Percentiles rank a stretch among this genome's conserved stretches.
phyloP scores from a whole-genome alignment of 2,329 filamentous ascomycete genomes.

The Juglanconis juglandina region DNA sequence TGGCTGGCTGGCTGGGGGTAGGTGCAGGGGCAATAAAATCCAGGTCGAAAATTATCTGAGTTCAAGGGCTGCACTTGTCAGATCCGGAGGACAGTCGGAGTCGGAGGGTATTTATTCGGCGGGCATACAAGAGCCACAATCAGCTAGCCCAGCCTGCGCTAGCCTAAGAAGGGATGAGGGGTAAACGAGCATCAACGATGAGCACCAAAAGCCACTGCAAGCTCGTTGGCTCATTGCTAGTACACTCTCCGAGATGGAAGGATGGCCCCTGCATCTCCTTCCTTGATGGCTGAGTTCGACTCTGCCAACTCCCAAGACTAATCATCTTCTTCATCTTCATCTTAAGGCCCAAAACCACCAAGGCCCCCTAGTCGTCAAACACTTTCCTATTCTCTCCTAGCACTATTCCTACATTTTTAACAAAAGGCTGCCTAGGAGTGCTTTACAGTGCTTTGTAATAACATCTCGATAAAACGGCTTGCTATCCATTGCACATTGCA shows the following conservation, averaged over 20 bases:
- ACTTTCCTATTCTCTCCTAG: no score
- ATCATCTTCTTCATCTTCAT: neutral
- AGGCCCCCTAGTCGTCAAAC: no score
- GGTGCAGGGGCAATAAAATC: neutral
- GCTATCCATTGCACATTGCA: no score
- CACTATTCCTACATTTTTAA: no score
- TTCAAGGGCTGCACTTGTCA: conserved; percentile 28
- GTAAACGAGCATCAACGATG: neutral
- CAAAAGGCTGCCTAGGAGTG: no score
- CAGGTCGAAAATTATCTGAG: conserved; percentile 24
- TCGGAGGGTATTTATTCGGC: conserved; percentile 34
- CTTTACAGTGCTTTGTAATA: no score
- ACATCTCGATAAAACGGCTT: no score
- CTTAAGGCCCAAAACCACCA: neutral
- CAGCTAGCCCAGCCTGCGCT: conserved; percentile 6
- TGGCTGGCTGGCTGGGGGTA: neutral
- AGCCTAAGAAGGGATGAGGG: conserved; percentile 8
- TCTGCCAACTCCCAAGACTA: neutral
- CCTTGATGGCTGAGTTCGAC: neutral
- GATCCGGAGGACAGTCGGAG: conserved; percentile 29
- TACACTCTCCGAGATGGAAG: neutral
- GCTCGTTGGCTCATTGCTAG: neutral
- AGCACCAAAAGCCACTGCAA: neutral
- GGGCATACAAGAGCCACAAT: conserved; percentile 21
- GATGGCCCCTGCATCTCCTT: conserved; percentile 12